A percentile compares a stretch with the other conserved stretches of the same genome.
Evolutionary conservation across 495 filamentous ascomycete species (phyloP).

Genomic region (Talaromyces liani): DNA sequence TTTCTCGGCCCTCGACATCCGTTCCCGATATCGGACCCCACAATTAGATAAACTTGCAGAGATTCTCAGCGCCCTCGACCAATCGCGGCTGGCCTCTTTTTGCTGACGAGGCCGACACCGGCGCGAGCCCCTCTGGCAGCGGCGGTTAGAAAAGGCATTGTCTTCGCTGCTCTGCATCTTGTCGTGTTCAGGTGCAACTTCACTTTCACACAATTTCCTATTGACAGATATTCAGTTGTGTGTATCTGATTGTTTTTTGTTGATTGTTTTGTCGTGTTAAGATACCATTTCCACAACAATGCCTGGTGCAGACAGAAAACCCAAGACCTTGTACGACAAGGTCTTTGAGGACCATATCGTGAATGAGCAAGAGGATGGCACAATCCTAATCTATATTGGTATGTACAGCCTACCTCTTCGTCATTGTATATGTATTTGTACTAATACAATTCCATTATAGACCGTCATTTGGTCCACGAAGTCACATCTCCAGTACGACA

Average conservation of each 20-base stretch:
- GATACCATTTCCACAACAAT: constrained; percentile 41
- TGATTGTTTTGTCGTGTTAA: not conserved
- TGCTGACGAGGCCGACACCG: constrained; percentile 6
- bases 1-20: not conserved
- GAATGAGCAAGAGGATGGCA: constrained; percentile 88
- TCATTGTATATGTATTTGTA: not conserved
- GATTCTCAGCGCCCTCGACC: not conserved
- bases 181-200: not conserved
- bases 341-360: constrained; percentile 90
- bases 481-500: constrained; percentile 70
- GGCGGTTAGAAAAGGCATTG: constrained; percentile 8
- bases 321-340: constrained; percentile 95
- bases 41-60: not conserved
- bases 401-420: constrained; percentile 17
- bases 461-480: constrained; percentile 94
- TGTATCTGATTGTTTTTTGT: not conserved
- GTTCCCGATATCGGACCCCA: constrained; percentile 2
- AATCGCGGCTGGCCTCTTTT: not conserved
- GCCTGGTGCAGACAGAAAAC: constrained; percentile 69
- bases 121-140: constrained; percentile 4
- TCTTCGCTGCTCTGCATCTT: not conserved
- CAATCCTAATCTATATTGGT: constrained; percentile 89
- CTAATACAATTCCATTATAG: constrained; percentile 26
- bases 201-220: not conserved
- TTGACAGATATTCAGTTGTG: not conserved